Evolutionary conservation across 805 yeast genomes (phyloP).

Genomic region (Teunomyces atbi): DNA sequence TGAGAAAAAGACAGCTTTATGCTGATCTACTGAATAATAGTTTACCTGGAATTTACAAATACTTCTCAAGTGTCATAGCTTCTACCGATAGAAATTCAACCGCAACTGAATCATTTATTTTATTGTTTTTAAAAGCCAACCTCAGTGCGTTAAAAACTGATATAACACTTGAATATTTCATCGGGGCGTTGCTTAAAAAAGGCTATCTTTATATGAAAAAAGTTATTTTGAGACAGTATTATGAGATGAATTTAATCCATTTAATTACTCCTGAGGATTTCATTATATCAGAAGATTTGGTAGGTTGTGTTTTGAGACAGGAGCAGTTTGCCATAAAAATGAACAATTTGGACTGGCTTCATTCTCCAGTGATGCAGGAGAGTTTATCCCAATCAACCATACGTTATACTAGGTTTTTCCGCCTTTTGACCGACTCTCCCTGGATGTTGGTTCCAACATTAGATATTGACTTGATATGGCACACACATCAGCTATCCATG

Average conservation of each 20-base stretch:
- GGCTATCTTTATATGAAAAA: neutral
- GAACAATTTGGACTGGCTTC: conserved; percentile 19
- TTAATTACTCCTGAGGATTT: conserved; percentile 5
- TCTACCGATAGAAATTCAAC: neutral
- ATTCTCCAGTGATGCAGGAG: conserved; percentile 12
- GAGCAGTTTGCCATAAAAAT: conserved; percentile 21
- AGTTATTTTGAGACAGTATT: conserved; percentile 9
- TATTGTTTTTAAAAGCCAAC: neutral
- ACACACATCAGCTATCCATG: conserved; percentile 23
- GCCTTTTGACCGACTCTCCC: conserved; percentile 3
- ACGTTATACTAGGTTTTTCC: conserved; percentile 20
- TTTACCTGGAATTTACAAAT: conserved; percentile 9
- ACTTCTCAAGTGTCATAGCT: conserved; percentile 11
- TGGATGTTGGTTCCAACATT: conserved; percentile 22
- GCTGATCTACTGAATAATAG: conserved; percentile 10
- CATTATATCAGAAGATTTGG: conserved; percentile 21
- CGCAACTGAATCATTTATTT: neutral
- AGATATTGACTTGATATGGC: conserved; percentile 29
- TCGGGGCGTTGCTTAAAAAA: neutral
- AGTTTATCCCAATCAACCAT: conserved; percentile 14
- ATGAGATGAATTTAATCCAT: conserved; percentile 14
- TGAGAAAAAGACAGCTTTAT: conserved; percentile 18
- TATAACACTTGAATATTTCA: neutral
- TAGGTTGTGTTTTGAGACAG: conserved; percentile 23
- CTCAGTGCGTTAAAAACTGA: conserved; percentile 9